These are phyloP conservation scores for Oxytropis ochrocephala DNA, from an alignment of 306 rosid species.

Conservation along the genomic window DNA sequence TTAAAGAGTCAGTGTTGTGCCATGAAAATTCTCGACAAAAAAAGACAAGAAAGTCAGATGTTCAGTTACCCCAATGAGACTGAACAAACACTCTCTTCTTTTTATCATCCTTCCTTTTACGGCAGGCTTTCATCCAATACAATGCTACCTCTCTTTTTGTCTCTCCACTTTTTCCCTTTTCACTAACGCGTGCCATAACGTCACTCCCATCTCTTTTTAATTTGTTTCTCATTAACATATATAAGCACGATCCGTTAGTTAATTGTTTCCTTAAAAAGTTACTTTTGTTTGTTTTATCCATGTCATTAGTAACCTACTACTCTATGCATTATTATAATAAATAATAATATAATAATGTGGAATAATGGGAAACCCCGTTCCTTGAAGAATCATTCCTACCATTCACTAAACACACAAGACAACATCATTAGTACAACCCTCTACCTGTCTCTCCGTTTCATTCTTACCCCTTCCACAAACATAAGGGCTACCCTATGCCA, in stretches of 20 bases:
- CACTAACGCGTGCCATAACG: conserved; percentile 82
- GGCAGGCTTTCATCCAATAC: conserved; percentile 42
- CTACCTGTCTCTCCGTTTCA: conserved; percentile 75
- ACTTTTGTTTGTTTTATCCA: conserved; percentile 26
- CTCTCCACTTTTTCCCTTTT: conserved; percentile 47
- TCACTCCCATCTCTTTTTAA: conserved; percentile 39
- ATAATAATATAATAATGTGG: conserved; percentile 13
- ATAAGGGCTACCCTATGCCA: conserved; percentile 9
- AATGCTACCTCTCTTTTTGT: conserved; percentile 44
- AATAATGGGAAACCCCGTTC: conserved; percentile 69
- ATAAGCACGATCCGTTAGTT: not conserved
- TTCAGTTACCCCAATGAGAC: conserved; percentile 37
- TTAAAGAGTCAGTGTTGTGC: conserved; percentile 39
- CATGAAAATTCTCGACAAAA: conserved; percentile 70
- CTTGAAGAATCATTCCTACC: conserved; percentile 69
- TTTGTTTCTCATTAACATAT: not conserved
- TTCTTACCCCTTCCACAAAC: conserved; percentile 29
- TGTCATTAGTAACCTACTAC: no score
- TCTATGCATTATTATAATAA: conserved; percentile 15
- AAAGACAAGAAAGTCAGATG: conserved; percentile 59
- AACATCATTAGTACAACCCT: conserved; percentile 73
- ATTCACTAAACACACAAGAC: conserved; percentile 91
- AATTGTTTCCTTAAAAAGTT: conserved; percentile 10
- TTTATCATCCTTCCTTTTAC: not conserved
- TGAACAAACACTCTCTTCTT: not conserved